A percentile compares a stretch with the other conserved stretches of the same genome.
Evolutionary conservation across 495 filamentous ascomycete species (phyloP).

Genomic region (Penicillium manginii): DNA sequence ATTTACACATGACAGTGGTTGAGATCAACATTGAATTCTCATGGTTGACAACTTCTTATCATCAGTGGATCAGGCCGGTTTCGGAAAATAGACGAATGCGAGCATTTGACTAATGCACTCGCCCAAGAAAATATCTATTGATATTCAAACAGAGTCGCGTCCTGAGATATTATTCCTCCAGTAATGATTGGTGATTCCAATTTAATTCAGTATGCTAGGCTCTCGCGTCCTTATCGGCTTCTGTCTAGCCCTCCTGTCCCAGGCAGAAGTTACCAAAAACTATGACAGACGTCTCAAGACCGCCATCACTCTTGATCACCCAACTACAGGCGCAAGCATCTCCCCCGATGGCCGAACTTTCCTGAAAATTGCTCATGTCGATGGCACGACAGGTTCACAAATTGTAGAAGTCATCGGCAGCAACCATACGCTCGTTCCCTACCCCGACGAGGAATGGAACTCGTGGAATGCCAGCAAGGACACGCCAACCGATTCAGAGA

Average conservation of each 20-base stretch:
- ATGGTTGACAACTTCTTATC: too few relatives aligned
- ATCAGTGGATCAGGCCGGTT: too few relatives aligned
- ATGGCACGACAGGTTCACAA: slow-evolving; percentile 6
- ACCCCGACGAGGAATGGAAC: slow-evolving; percentile 14
- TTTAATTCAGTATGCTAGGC: not conserved
- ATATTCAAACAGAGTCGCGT: too few relatives aligned
- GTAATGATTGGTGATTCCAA: not conserved
- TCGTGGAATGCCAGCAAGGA: slow-evolving; percentile 10
- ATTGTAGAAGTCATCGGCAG: slow-evolving; percentile 6
- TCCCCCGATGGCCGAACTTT: slow-evolving; percentile 10
- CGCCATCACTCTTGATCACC: not conserved
- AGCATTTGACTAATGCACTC: too few relatives aligned
- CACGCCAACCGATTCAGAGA: not conserved
- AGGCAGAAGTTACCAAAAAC: not conserved
- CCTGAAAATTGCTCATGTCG: slow-evolving; percentile 1
- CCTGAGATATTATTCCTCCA: too few relatives aligned
- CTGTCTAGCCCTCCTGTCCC: not conserved
- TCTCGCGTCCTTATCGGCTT: not conserved
- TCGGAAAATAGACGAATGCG: too few relatives aligned
- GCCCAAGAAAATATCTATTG: too few relatives aligned
- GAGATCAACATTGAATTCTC: too few relatives aligned
- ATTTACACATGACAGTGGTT: too few relatives aligned
- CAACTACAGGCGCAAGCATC: slow-evolving; percentile 9
- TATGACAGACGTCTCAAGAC: not conserved
- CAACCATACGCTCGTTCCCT: slow-evolving; percentile 2